These are phyloP conservation scores for Leccinum longicurvipes DNA, from an alignment of 768 basidiomycete genomes.

Conservation along the genomic window DNA sequence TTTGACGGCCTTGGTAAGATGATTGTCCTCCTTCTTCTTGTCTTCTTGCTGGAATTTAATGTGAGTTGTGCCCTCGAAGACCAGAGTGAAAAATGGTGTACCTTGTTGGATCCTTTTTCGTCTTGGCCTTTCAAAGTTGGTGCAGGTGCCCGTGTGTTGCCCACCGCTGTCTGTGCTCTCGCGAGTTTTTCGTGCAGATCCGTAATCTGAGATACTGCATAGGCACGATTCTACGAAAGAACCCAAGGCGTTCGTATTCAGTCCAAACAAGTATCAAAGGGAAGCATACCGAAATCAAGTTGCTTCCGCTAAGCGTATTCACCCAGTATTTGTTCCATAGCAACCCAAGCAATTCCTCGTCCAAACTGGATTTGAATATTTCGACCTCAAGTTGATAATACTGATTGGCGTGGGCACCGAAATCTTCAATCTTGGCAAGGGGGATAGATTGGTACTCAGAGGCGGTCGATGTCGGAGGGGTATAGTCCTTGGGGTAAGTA, in stretches of 20 bases:
- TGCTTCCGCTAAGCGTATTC: conserved; percentile 91
- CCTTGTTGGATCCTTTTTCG: conserved; percentile 43
- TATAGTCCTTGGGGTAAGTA: conserved; percentile 95
- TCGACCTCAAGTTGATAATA: conserved; percentile 95
- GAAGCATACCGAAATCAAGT: conserved; percentile 76
- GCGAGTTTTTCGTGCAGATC: conserved; percentile 89
- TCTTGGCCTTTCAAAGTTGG: conserved; percentile 54
- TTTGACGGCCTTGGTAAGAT: conserved; percentile 83
- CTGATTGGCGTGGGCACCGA: conserved; percentile 95
- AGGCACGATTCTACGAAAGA: conserved; percentile 78
- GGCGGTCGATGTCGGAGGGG: conserved; percentile 63
- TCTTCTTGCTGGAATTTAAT: conserved; percentile 42
- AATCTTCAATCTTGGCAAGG: conserved; percentile 96
- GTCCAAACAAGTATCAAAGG: neutral
- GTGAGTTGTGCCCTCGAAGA: neutral
- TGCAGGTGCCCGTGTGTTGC: conserved; percentile 54
- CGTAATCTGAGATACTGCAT: conserved; percentile 85
- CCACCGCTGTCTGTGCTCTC: conserved; percentile 60
- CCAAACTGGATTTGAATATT: conserved; percentile 90
- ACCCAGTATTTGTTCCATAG: conserved; percentile 99
- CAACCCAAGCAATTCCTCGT: conserved; percentile 82
- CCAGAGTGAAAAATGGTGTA: conserved; percentile 18
- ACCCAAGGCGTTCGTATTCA: neutral
- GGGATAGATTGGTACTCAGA: conserved; percentile 97
- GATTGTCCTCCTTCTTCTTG: conserved; percentile 86